Evolutionary conservation across 2,329 filamentous ascomycete genomes (phyloP).

Genomic region (Pestalotiopsis sp.): DNA sequence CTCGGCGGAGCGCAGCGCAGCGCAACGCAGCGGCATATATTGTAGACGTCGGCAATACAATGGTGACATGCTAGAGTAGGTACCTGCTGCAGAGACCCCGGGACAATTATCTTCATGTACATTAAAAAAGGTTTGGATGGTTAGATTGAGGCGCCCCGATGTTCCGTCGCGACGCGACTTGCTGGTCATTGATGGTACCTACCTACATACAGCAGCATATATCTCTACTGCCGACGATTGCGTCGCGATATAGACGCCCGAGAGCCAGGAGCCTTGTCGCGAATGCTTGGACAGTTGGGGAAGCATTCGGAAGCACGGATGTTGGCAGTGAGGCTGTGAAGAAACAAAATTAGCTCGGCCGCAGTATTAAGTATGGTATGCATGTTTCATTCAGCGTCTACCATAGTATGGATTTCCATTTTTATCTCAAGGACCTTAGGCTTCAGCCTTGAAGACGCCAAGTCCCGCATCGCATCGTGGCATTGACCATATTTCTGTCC

Average conservation of each 20-base stretch:
- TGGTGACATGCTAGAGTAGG: neutral
- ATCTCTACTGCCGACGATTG: no score
- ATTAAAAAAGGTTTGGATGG: neutral
- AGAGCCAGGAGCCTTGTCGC: neutral
- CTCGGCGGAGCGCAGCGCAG: neutral
- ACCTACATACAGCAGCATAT: no score
- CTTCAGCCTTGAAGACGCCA: neutral
- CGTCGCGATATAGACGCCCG: neutral
- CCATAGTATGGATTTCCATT: neutral
- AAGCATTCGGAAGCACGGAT: neutral
- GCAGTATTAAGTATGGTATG: neutral
- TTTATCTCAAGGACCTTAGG: neutral
- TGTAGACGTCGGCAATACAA: neutral
- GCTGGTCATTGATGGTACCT: no score
- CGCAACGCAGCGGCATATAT: neutral
- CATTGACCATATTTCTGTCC: neutral
- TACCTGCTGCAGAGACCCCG: neutral
- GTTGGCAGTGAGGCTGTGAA: neutral
- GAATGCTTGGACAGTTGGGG: neutral
- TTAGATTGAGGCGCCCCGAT: neutral
- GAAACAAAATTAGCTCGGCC: neutral
- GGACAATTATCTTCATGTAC: neutral
- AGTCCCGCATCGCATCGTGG: neutral
- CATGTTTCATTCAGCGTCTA: slow-evolving; percentile 10
- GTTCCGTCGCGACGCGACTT: neutral